Percentiles rank a stretch among this genome's conserved stretches.
Evolutionary conservation across 1,284 basidiomycete genomes (phyloP).

Genomic region (Entoloma clypeatum): DNA sequence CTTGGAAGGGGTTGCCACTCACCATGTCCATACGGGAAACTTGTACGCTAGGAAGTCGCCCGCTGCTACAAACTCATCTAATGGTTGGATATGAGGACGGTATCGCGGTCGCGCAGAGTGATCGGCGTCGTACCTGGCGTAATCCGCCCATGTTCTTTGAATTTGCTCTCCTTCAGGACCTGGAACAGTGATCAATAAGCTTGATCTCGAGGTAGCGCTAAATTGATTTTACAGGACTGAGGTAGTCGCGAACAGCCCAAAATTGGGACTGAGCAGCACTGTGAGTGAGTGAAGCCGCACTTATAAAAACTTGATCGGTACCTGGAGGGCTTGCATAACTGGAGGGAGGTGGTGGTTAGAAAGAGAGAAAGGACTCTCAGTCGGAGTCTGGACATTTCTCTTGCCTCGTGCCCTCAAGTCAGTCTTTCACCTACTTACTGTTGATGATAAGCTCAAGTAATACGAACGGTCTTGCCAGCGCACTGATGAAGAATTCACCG

Average conservation of each 20-base stretch:
- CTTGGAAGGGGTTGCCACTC: slow-evolving; percentile 27
- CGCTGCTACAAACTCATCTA: slow-evolving; percentile 94
- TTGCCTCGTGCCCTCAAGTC: too few relatives aligned
- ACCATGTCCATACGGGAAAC: slow-evolving; percentile 95
- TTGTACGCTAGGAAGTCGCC: slow-evolving; percentile 95
- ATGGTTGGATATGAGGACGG: slow-evolving; percentile 20
- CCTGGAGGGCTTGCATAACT: slow-evolving; percentile 72
- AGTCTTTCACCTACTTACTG: too few relatives aligned
- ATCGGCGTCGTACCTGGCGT: slow-evolving; percentile 77
- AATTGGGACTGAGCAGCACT: slow-evolving; percentile 82
- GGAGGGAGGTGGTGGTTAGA: slow-evolving; percentile 15
- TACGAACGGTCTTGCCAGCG: too few relatives aligned
- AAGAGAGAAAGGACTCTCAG: slow-evolving; percentile 6
- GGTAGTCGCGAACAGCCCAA: slow-evolving; percentile 95
- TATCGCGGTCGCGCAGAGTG: slow-evolving; percentile 8
- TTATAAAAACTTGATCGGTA: slow-evolving; percentile 25
- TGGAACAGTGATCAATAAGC: slow-evolving; percentile 37
- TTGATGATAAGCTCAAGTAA: too few relatives aligned
- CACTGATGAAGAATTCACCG: too few relatives aligned
- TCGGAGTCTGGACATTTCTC: too few relatives aligned
- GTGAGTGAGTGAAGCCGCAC: too few relatives aligned
- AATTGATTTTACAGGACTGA: slow-evolving; percentile 73
- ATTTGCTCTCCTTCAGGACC: slow-evolving; percentile 97
- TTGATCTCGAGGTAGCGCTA: slow-evolving; percentile 23
- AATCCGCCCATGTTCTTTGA: slow-evolving; percentile 97